Percentiles rank a stretch among this genome's conserved stretches.
These are phyloP conservation scores for Solanum stenotomum DNA, from an alignment of 257 asterid species.

Conservation along the genomic window DNA sequence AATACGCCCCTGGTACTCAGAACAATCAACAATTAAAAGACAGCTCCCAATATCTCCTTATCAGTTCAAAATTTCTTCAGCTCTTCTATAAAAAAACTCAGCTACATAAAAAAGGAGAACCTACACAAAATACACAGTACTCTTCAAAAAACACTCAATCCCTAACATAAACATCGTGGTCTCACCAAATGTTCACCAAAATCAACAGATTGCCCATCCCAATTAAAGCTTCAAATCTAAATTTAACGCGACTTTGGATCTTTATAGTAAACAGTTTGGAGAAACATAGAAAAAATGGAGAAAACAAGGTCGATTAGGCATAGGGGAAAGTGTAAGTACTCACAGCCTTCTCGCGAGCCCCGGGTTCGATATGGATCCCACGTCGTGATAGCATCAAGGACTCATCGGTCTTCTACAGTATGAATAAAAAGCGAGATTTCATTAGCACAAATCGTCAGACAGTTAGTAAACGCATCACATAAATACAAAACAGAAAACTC, in stretches of 20 bases:
- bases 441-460: not conserved
- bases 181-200: not conserved
- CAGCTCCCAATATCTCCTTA: not conserved
- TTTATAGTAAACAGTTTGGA: not conserved
- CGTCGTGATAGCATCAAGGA: slow-evolving; percentile 37
- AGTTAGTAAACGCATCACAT: not conserved
- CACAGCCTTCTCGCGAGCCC: slow-evolving; percentile 89
- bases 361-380: slow-evolving; percentile 70
- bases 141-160: not conserved
- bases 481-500: not conserved
- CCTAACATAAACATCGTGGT: not conserved
- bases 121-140: not conserved
- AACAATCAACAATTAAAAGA: not conserved
- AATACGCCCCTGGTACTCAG: too few relatives aligned
- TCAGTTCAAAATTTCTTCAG: not conserved
- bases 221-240: not conserved
- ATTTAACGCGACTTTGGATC: not conserved
- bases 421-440: not conserved
- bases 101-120: not conserved
- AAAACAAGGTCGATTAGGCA: not conserved
- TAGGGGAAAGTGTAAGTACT: slow-evolving; percentile 13
- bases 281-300: not conserved
- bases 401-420: slow-evolving; percentile 30
- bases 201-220: not conserved
- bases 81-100: not conserved